Evolutionary conservation across 2,329 filamentous ascomycete species (phyloP).

Genomic region (Aspergillus sp.): DNA sequence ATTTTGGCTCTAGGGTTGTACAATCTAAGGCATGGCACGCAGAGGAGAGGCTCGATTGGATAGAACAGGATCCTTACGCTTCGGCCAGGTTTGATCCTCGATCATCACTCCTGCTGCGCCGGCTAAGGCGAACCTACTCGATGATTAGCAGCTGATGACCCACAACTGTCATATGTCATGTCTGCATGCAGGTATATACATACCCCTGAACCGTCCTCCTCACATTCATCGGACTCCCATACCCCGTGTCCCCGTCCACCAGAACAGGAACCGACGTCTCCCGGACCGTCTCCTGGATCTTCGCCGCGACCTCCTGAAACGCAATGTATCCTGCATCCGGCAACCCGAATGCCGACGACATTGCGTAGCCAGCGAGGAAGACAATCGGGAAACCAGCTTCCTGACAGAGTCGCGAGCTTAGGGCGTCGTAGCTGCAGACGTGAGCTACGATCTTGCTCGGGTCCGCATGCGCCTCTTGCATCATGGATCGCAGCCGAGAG

Average conservation of each 20-base stretch:
- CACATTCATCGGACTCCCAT: conserved; percentile 51
- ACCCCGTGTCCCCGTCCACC: conserved; percentile 51
- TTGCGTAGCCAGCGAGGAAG: conserved; percentile 46
- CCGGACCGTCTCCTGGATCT: conserved; percentile 45
- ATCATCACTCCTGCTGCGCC: conserved; percentile 44
- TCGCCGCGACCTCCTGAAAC: conserved; percentile 47
- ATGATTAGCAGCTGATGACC: neutral
- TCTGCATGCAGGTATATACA: neutral
- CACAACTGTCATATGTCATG: neutral
- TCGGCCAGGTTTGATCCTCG: conserved; percentile 52
- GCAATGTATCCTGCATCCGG: conserved; percentile 53
- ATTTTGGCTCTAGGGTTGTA: neutral
- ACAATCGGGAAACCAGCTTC: conserved; percentile 49
- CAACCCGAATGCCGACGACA: conserved; percentile 42
- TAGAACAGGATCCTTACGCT: conserved; percentile 33
- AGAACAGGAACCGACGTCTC: conserved; percentile 44
- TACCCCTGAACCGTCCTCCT: conserved; percentile 43
- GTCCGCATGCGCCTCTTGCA: conserved; percentile 40
- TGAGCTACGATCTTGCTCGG: conserved; percentile 47
- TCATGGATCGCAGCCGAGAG: conserved; percentile 27
- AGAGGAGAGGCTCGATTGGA: neutral
- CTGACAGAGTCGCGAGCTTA: conserved; percentile 46
- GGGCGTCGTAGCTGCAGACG: conserved; percentile 45
- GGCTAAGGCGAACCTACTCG: conserved; percentile 37
- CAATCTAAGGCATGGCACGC: neutral